Base-by-base conservation (phyloP, 768 basidiomycete genomes). In the Hemileccinum rubropunctum region DNA sequence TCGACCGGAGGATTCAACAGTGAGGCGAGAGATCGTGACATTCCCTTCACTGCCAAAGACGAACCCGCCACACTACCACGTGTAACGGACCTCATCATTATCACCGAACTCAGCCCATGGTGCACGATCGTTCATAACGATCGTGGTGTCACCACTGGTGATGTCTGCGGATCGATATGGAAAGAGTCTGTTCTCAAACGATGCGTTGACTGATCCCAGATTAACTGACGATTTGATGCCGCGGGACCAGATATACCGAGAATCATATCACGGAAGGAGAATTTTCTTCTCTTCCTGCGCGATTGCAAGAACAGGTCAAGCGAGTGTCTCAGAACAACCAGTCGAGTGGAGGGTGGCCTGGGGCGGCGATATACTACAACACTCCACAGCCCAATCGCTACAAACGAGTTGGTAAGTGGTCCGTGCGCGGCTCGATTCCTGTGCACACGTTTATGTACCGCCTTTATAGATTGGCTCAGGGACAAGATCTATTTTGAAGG, bases 111-210 rank as follows among this genome's bases (percentile, higher is more conserved):
- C 37, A 84, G 79, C 38, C 90, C 91, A 2, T 92, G 90, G 90
- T 87, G 86, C 63, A 87, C 85, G 7, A 81, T 81, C 48, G 76
- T 88, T 43, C 81, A 76, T 66, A 91, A 85, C 60, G 80, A 83
- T 14, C 68, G 71, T 0, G 90, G 90, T 0, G 87, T 93, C 15
- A 91, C 88, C 2, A 76, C 88, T 53, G 78, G 77, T 15, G 88
- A 93, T 61, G 76, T 92, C n/a, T 87, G 83, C 58, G 73, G 74
- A 4, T 68, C 76, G n/a, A 68, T 92, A 39, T 88, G 80, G 75
- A 83, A 82, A 66, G 89, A 92, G 91, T 92, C 52, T 32, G 85
- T 74, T 21, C 10, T 23, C 28, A 20, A 21, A 3, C 20, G 34
- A 27, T 43, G 39, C 17, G 28, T 23, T n/a, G 41, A 23, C 26